Evolutionary conservation across 2,329 filamentous ascomycete genomes (phyloP), one percentile per base, ranked within the genome.

Genomic region (Venturia asperata): DNA sequence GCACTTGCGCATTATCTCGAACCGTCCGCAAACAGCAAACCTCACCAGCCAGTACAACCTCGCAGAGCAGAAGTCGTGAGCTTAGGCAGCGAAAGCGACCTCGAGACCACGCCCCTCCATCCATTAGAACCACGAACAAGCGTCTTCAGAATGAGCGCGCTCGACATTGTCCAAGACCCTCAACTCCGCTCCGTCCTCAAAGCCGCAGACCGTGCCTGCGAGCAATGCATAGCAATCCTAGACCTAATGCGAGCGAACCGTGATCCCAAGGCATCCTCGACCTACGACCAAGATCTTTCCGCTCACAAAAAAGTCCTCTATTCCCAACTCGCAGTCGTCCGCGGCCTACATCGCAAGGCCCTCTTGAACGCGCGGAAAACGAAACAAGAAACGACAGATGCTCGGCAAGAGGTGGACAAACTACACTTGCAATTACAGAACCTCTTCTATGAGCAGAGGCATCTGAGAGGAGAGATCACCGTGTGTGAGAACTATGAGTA

Each of bases 381-480:
- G 17, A 97, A 97, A 75, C 82, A 89, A 64, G 81, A 86, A 70
- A 97, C 94, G 0, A 89, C 91, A 39, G 91, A 96, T 75, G 90
- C 89, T 61, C 86, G 92, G 61, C 90, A 93, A 71, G 91, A 96
- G 77, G 91, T 97, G 68, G 94, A 99, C 74, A 86, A 88, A 62
- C 81, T 99, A 67, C 92, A 97, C 74, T 82, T 99, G 45, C 90
- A 96, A 73, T 82, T 99, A 65, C 93, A 97, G 77, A 99, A 99
- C 73, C 80, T 99, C 9, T 95, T 94, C 75, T 99, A 99, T 73
- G 93, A 99, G 76, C 92, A 97, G 78, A 83, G 91, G 64, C 92
- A 97, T 76, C 79, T 99, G 64, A 86, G 90, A 68, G 90, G 90
- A 61, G 94, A 99, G 77, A 97, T 99, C 67, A 81, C 85, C 0